phyloP scores from a whole-genome alignment of 192 early-diverging fungal genomes.

The Lunasporangiospora selenospora region DNA sequence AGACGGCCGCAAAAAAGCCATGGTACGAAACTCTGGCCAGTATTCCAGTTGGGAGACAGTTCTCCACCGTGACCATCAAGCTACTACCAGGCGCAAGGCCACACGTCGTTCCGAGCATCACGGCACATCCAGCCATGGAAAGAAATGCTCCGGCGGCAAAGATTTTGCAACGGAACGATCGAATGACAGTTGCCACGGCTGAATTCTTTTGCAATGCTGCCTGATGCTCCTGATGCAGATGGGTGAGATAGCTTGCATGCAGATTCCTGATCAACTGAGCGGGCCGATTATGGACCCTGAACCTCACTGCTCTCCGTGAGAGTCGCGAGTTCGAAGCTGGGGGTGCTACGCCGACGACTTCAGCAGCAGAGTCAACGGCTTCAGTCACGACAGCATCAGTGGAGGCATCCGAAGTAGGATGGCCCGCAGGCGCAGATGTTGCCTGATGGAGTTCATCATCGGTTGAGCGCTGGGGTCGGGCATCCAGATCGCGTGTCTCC shows the following conservation, averaged over 20 bases:
- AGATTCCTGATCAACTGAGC: conserved; percentile 44
- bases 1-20: conserved; percentile 26
- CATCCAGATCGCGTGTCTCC: no score
- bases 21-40: conserved; percentile 16
- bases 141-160: conserved; percentile 25
- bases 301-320: background rate
- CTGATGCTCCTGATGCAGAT: background rate
- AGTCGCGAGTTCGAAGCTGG: background rate
- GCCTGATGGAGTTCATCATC: background rate
- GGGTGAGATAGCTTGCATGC: conserved; percentile 39
- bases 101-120: conserved; percentile 10
- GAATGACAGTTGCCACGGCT: background rate
- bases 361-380: background rate
- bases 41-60: no score
- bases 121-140: conserved; percentile 27
- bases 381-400: background rate
- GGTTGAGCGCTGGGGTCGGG: background rate
- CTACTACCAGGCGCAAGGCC: conserved; percentile 2
- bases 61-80: no score
- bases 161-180: conserved; percentile 18
- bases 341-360: no score
- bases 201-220: background rate
- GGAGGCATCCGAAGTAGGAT: background rate
- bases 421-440: background rate
- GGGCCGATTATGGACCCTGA: conserved; percentile 26